Base-by-base conservation (phyloP, 768 basidiomycete genomes). In the Rhodosporidiobolus odoratus region DNA sequence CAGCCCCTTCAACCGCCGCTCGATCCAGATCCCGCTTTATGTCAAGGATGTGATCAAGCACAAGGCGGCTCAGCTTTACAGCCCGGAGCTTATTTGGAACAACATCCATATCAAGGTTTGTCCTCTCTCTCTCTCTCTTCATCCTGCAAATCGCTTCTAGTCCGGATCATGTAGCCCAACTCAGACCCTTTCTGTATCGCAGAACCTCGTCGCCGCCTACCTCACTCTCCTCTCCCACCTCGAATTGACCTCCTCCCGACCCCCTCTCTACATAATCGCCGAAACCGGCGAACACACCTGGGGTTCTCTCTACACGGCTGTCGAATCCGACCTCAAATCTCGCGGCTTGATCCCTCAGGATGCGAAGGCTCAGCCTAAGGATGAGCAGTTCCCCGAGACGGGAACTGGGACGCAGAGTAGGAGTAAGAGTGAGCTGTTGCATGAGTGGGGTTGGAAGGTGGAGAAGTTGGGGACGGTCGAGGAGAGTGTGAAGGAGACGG, bases 101-200 rank as follows among this genome's bases (percentile, higher is more conserved):
- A 37, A 73, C 65, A 54, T 73, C 25, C 72, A 73, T 62, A n/a
- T n/a, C n/a, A n/a, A n/a, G n/a, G 68, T 67, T 10, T 32, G 52
- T 53, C 15, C 48, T 50, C 15, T 50, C 48, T 50, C 15, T 16
- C 48, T 23, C 48, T 50, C 9, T 25, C 25, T n/a, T 25, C 48
- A 50, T 50, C 25, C 25, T 25, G 27, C 25, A 50, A 16, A 9
- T 50, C 15, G 15, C 43, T 12, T 45, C 43, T 45, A 45, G 23
- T 45, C 43, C 43, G 43, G n/a, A n/a, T n/a, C n/a, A n/a, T 13
- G 43, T 23, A 45, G 43, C 43, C 13, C 12, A 23, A 45, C 43
- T 45, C 13, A 45, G 12, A 13, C 23, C 43, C 43, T 25, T 10
- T 50, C 52, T 21, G 7, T 32, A 4, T 32, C 52, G 9, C 16